Evolutionary conservation across 1,139 yeast genomes (phyloP).

Genomic region (Kluyveromyces sp.): DNA sequence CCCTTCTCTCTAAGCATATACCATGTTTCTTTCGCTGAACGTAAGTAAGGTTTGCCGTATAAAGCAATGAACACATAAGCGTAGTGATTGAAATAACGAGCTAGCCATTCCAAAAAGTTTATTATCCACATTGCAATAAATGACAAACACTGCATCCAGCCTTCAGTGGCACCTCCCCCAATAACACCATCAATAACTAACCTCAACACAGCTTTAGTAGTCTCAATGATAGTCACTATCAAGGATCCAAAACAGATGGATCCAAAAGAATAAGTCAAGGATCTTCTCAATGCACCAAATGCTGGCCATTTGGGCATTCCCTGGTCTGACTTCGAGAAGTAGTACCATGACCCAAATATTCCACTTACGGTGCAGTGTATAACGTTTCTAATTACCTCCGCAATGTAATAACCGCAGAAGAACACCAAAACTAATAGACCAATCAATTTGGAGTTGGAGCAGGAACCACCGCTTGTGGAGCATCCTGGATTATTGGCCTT

Average conservation of each 20-base stretch:
- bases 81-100: slow-evolving; percentile 81
- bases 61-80: slow-evolving; percentile 85
- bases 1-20: slow-evolving; percentile 73
- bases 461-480: slow-evolving; percentile 51
- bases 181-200: slow-evolving; percentile 42
- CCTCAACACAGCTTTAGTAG: slow-evolving; percentile 45
- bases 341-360: slow-evolving; percentile 88
- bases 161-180: slow-evolving; percentile 42
- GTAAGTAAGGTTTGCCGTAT: slow-evolving; percentile 72
- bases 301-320: slow-evolving; percentile 82
- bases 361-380: slow-evolving; percentile 83
- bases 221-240: slow-evolving; percentile 69
- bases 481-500: slow-evolving; percentile 43
- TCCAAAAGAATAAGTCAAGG: slow-evolving; percentile 82
- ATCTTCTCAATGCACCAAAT: slow-evolving; percentile 71
- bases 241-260: slow-evolving; percentile 85
- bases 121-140: slow-evolving; percentile 55
- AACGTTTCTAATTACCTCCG: slow-evolving; percentile 80
- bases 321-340: slow-evolving; percentile 65
- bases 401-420: slow-evolving; percentile 78
- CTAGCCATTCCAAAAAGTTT: slow-evolving; percentile 68
- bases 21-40: slow-evolving; percentile 79
- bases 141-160: slow-evolving; percentile 50
- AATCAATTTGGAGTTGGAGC: slow-evolving; percentile 60
- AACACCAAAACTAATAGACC: slow-evolving; percentile 63